Evolutionary conservation across 306 rosid species (phyloP).

Genomic region (Cicer chorassanicum): DNA sequence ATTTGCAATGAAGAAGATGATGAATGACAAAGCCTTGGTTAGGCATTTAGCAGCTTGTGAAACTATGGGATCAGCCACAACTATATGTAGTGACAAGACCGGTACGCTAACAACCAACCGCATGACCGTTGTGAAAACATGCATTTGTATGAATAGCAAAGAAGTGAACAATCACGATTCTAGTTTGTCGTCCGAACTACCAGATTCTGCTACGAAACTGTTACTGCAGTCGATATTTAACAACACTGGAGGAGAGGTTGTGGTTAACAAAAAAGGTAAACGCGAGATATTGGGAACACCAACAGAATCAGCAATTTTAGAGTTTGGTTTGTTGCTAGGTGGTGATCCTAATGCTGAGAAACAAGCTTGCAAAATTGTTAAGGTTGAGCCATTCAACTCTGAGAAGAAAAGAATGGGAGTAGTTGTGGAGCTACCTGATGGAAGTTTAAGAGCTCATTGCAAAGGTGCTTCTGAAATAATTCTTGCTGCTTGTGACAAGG

Average conservation of each 20-base stretch:
- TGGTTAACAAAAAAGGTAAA: conserved; percentile 66
- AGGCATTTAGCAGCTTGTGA: conserved; percentile 95
- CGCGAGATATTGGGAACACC: conserved; percentile 87
- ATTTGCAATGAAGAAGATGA: conserved; percentile 97
- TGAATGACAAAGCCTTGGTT: conserved; percentile 95
- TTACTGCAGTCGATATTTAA: conserved; percentile 79
- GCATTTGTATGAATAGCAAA: conserved; percentile 72
- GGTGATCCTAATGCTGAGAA: conserved; percentile 75
- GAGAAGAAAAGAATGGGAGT: conserved; percentile 91
- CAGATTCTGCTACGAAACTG: conserved; percentile 58
- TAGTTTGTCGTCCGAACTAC: conserved; percentile 59
- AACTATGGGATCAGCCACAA: conserved; percentile 97
- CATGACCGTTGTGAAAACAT: conserved; percentile 91
- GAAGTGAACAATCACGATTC: conserved; percentile 54
- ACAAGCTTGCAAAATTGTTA: conserved; percentile 62
- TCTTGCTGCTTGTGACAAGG: conserved; percentile 83
- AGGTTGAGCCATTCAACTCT: conserved; percentile 96
- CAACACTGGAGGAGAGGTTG: conserved; percentile 95
- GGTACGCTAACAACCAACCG: conserved; percentile 94
- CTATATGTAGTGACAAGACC: conserved; percentile 91
- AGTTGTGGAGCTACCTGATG: conserved; percentile 68
- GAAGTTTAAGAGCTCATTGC: conserved; percentile 76
- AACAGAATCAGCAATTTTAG: conserved; percentile 82
- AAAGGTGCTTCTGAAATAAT: conserved; percentile 96
- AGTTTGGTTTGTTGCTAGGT: conserved; percentile 78